Base-by-base conservation (phyloP, 2,329 filamentous ascomycete genomes). In the Penicillium sp. region DNA sequence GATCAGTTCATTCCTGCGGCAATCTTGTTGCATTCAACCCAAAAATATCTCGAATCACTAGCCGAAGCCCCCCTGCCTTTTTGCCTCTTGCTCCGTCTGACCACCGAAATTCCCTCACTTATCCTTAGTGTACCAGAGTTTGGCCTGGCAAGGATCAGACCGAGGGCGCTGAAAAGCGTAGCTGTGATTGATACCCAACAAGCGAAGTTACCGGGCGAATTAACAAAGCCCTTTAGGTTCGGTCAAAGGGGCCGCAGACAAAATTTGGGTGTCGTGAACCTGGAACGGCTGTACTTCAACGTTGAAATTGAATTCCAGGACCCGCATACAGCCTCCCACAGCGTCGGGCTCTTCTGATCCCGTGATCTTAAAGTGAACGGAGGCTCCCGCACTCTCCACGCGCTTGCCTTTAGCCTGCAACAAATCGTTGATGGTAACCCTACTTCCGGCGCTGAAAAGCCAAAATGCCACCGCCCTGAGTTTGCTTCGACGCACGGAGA, bases 231-330 rank as follows among this genome's bases (percentile, higher is more conserved):
- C 29, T 29, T 53, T 43, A 27, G 40, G 32, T 39, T 43, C 42
- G 24, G 24, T 14, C 51, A 43, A 36, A 36, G 51, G 44, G 48
- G 52, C 38, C 13, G 18, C 38, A 40, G 43, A 22, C 49, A 38
- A 8, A 54, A 54, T 58, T 55, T 52, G 27, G 34, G 44, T 51
- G 52, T 38, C 29, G 46, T 57, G 34, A 36, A 50, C 24, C 44
- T 46, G 34, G 39, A 38, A 44, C 52, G 46, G 24, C 43, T 43
- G 32, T 62, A 38, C 52, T 57, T 60, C 59, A 71, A 75, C 68
- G 72, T 75, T 72, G 62, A 66, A 71, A 69, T 74, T 74, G 70
- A 61, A 73, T 72, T 74, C 57, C 54, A 43, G 54, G 66, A 68
- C 71, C 68, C 69, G 68, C 68, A 67, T 72, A 64, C 62, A 65